Percentiles rank a stretch among this genome's conserved stretches.
Evolutionary conservation across 352 stramenopile species (phyloP).

Genomic region (Phytophthora sp.): DNA sequence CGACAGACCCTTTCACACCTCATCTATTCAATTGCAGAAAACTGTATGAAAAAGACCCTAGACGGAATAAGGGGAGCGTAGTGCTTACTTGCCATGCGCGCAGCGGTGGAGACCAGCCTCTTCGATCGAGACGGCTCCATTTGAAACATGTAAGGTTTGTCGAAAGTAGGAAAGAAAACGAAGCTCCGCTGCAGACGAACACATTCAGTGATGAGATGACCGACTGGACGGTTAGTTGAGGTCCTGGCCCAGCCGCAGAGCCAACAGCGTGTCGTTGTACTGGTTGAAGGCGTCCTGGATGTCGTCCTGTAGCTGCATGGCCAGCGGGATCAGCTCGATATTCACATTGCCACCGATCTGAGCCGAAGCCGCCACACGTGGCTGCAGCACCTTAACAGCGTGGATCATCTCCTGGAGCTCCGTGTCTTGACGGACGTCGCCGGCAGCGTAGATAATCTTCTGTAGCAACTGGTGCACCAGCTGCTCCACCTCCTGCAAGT

Average conservation of each 20-base stretch:
- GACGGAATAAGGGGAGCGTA: slow-evolving; percentile 26
- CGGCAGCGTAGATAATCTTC: slow-evolving; percentile 90
- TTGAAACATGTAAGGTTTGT: slow-evolving; percentile 38
- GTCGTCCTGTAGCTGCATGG: slow-evolving; percentile 91
- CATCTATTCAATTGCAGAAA: slow-evolving; percentile 41
- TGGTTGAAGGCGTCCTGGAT: slow-evolving; percentile 92
- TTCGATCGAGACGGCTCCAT: slow-evolving; percentile 39
- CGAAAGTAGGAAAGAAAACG: slow-evolving; percentile 34
- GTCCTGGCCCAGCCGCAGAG: slow-evolving; percentile 84
- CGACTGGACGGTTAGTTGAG: slow-evolving; percentile 62
- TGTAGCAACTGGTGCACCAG: slow-evolving; percentile 87
- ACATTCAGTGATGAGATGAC: too few relatives aligned
- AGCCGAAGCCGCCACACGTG: slow-evolving; percentile 79
- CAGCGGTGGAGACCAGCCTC: slow-evolving; percentile 26
- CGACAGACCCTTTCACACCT: slow-evolving; percentile 25
- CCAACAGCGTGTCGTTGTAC: slow-evolving; percentile 91
- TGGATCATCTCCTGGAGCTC: slow-evolving; percentile 92
- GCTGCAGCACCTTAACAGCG: slow-evolving; percentile 87
- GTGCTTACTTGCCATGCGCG: slow-evolving; percentile 11
- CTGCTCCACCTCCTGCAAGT: slow-evolving; percentile 90
- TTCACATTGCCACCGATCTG: slow-evolving; percentile 90
- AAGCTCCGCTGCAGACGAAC: slow-evolving; percentile 28
- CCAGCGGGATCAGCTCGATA: slow-evolving; percentile 87
- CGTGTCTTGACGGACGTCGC: slow-evolving; percentile 88
- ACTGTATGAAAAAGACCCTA: slow-evolving; percentile 22